Base-by-base conservation (phyloP, 768 basidiomycete genomes). In the Pleurotus sapidus region DNA sequence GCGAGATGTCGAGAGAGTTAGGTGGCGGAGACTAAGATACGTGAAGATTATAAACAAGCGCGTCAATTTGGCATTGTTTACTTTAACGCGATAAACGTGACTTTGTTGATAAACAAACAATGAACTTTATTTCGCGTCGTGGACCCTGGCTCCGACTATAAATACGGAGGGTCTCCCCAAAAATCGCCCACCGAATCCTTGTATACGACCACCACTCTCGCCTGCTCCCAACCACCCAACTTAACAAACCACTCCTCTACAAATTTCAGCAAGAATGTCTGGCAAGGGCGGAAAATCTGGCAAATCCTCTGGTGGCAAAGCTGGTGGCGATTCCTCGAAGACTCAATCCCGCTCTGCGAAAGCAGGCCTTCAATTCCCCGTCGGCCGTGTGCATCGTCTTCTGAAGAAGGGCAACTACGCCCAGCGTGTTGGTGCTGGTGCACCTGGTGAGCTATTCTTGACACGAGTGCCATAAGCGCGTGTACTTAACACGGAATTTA, bases 311-410 rank as follows among this genome's bases (percentile, higher is more conserved):
- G 71, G 72, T 62, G 84, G 84, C 61, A 84, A 82, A 63, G 74
- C 83, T 25, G 60, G 74, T 49, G 76, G 76, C 60, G 75, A 73
- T 27, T 69, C 63, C 15, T 60, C 70, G 58, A 88, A 88, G 66
- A 73, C 86, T 3, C 83, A 84, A 64, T 89, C 88, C 12, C 84
- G 87, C 54, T 89, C 87, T 20, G 78, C 87, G 55, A 88, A 87
- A 67, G 87, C 87, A 11, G 87, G 87, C 64, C 83, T 89, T 56
- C 86, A 89, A 70, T 91, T 94, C 79, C 92, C 92, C 55, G 91
- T 94, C 64, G 92, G 92, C 81, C 92, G 92, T 88, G 85, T 93
- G 60, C 92, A 91, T 76, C 86, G 90, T 83, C 84, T 92, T 43
- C 72, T 93, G 72, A 92, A 92, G 80, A 84, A 83, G 72, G 91